These are phyloP conservation scores for Ceratocystiopsis sp. DNA, from an alignment of 2,329 filamentous ascomycete genomes.

Conservation along the genomic window DNA sequence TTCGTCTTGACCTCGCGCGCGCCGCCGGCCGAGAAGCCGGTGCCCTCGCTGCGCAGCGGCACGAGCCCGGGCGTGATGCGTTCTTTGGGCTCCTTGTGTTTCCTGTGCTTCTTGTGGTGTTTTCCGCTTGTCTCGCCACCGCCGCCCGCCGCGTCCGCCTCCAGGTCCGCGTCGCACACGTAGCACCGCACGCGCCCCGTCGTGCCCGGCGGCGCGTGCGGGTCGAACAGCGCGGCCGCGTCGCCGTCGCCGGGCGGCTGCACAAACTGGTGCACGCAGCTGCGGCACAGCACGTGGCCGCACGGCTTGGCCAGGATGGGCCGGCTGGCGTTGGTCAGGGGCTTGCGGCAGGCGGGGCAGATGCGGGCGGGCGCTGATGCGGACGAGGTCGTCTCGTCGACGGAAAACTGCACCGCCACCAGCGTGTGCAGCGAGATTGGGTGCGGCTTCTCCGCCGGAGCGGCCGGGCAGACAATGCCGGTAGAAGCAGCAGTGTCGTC, in stretches of 20 bases:
- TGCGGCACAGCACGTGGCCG: conserved; percentile 79
- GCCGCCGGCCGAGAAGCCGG: conserved; percentile 81
- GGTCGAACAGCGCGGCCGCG: conserved; percentile 23
- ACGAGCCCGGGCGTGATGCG: conserved; percentile 56
- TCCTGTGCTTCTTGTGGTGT: conserved; percentile 21
- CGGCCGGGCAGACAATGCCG: conserved; percentile 2
- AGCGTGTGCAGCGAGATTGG: conserved; percentile 62
- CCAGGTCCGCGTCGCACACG: conserved; percentile 72
- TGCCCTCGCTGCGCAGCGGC: conserved; percentile 69
- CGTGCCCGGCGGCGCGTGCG: conserved; percentile 34
- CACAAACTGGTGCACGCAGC: conserved; percentile 74
- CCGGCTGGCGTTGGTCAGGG: conserved; percentile 63
- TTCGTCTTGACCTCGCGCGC: conserved; percentile 63
- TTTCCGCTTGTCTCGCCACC: conserved; percentile 15
- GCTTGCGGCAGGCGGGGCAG: conserved; percentile 78
- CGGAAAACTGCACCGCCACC: conserved; percentile 57
- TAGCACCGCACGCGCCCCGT: conserved; percentile 50
- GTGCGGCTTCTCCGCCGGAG: conserved; percentile 20
- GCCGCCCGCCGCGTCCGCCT: conserved; percentile 17
- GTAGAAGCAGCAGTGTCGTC: too few species aligned
- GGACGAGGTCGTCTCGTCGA: conserved; percentile 6
- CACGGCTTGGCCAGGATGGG: conserved; percentile 75
- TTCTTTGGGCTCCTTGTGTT: conserved; percentile 27
- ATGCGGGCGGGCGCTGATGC: conserved; percentile 18
- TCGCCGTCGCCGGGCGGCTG: conserved; percentile 23